A percentile compares a stretch with the other conserved stretches of the same genome.
phyloP scores from a whole-genome alignment of 352 stramenopile genomes.

The Thraustochytrium striatum region DNA sequence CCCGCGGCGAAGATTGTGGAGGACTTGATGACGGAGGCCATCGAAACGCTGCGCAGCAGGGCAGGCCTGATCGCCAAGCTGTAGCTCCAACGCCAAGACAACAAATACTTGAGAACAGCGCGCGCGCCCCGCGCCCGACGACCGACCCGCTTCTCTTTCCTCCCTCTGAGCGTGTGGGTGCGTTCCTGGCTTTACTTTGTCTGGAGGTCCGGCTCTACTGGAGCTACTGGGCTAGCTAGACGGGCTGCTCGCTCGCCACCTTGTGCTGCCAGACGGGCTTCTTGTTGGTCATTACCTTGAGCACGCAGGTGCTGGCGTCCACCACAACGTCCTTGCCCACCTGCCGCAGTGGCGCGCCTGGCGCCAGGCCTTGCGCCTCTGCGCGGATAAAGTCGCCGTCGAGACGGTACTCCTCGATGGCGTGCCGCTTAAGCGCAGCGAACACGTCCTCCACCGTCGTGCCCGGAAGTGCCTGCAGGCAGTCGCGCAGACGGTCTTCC shows the following conservation, averaged over 20 bases:
- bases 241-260: background rate
- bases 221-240: no score
- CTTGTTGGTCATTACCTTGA: constrained; percentile 30
- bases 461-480: constrained; percentile 23
- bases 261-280: constrained; percentile 42
- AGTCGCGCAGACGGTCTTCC: background rate
- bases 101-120: background rate
- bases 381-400: constrained; percentile 48
- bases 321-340: constrained; percentile 40
- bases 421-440: constrained; percentile 5
- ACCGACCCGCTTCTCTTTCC: background rate
- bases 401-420: constrained; percentile 14
- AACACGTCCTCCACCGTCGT: constrained; percentile 47
- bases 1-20: constrained; percentile 41
- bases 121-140: background rate
- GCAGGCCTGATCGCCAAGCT: constrained; percentile 19
- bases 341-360: background rate
- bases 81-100: background rate
- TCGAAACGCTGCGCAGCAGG: constrained; percentile 36
- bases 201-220: no score
- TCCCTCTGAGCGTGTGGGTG: background rate
- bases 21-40: constrained; percentile 45
- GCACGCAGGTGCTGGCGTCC: background rate
- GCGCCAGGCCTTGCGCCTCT: background rate
- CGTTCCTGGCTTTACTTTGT: background rate